Evolutionary conservation across 2,329 filamentous ascomycete genomes (phyloP).

Genomic region (Colletotrichum kahawae): DNA sequence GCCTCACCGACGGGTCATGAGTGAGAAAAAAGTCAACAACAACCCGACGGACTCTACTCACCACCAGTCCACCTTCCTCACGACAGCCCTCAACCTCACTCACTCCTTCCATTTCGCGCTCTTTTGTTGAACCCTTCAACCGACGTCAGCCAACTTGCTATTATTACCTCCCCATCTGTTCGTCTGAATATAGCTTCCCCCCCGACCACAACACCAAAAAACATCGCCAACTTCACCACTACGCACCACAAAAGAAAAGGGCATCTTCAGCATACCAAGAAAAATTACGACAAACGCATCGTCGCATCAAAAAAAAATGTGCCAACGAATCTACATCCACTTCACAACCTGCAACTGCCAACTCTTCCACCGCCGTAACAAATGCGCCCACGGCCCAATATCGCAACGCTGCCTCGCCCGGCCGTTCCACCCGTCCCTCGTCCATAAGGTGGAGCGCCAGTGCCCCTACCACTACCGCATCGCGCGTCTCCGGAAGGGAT

Average conservation of each 20-base stretch:
- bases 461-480: slow-evolving; percentile 9
- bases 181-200: not conserved
- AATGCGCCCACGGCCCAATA: not conserved
- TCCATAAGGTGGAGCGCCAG: not conserved
- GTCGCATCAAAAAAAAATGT: not conserved
- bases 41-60: not conserved
- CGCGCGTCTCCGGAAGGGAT: not conserved
- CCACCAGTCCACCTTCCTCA: not conserved
- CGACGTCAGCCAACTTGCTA: not conserved
- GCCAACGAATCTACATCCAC: not conserved
- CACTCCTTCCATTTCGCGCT: not conserved
- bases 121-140: not conserved
- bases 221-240: not conserved
- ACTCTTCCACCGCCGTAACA: not conserved
- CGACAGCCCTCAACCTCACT: not conserved
- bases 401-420: not conserved
- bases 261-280: not conserved
- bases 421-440: not conserved
- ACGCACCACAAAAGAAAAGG: not conserved
- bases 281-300: not conserved
- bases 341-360: slow-evolving; percentile 6
- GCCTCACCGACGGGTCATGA: not conserved
- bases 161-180: not conserved
- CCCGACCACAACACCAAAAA: not conserved
- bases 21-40: not conserved